Conservation (phyloP, 2,329 filamentous ascomycete species). For the Calonectria honghensis region DNA sequence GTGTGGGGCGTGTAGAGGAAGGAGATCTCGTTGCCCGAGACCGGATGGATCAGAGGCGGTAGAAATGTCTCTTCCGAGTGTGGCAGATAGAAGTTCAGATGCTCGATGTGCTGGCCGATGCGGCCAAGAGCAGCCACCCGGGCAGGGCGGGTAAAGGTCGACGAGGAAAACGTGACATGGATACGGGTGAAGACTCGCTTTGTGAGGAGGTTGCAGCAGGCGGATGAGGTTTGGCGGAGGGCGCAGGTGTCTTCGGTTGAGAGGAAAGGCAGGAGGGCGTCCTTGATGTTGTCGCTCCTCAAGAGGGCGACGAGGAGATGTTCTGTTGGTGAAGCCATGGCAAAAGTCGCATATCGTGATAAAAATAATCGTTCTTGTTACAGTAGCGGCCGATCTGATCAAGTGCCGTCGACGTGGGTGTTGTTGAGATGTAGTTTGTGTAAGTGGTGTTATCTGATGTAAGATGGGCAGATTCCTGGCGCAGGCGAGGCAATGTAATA, state of each 20-base stretch:
- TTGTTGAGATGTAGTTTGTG: conserved; percentile 31
- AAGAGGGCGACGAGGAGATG: conserved; percentile 73
- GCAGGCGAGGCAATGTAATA: conserved; percentile 27
- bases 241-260: conserved; percentile 72
- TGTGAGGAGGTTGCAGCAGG: conserved; percentile 82
- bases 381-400: not conserved
- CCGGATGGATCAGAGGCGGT: conserved; percentile 87
- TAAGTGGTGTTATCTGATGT: conserved; percentile 43
- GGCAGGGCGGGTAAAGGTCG: conserved; percentile 83
- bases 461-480: conserved; percentile 43
- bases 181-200: conserved; percentile 81
- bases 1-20: conserved; percentile 89
- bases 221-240: conserved; percentile 80
- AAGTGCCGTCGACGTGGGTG: conserved; percentile 16
- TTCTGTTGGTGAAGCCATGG: conserved; percentile 69
- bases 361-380: conserved; percentile 6
- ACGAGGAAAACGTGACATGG: conserved; percentile 82
- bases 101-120: conserved; percentile 86
- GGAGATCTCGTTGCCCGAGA: conserved; percentile 84
- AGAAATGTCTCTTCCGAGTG: conserved; percentile 88
- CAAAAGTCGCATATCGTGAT: conserved; percentile 68
- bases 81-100: conserved; percentile 84
- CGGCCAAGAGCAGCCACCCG: conserved; percentile 84
- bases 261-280: conserved; percentile 70
- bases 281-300: conserved; percentile 70